Base-by-base conservation (phyloP, 2,329 filamentous ascomycete species). In the Whalleya microplaca region DNA sequence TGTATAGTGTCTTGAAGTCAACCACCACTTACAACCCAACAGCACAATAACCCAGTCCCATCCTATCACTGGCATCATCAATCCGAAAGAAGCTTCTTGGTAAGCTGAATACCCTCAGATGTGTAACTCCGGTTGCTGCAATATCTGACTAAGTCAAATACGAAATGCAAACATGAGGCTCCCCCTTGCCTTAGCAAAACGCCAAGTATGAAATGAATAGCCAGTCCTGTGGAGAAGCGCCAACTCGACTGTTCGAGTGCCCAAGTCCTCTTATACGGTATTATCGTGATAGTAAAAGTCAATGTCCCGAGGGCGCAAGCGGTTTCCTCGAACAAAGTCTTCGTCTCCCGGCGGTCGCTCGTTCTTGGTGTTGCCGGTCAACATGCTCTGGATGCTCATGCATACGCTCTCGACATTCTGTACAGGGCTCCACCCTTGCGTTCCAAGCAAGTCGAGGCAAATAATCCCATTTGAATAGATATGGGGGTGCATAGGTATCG, bases 401-500 rank as follows among this genome's bases (percentile, higher is more conserved):
- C 92, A 97, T 21, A 99, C 88, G 69, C 90, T 96, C 78, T 98
- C 94, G 8, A 97, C 95, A 56, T 94, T 97, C 72, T 99, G 95
- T 0, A 99, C 94, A 0, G 95, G 95, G 46, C 90, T 95, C 95
- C 95, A 99, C 54, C 95, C 95, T 62, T 92, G 88, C 9, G 84
- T 80, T 50, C 92, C 92, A 8, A 99, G 86, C 1, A 99, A 84
- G 68, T 99, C 95, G 47, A 99, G 88, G 70, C 95, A 99, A 71
- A 99, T 99, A 73, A 98, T 96, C 66, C 95, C 95, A 75, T 99
- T 99, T 66, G 90, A 95, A 79, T 99, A 99, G 74, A 99, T 91
- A 77, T 99, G 95, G 2, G 95, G 95, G 70, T 99, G 95, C 73
- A 96, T 93, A 1, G 95, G 95, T 67, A 99, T 93, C 40, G 83